These are phyloP conservation scores for Hippophae tibetana DNA, from an alignment of 306 rosid genomes.

Conservation along the genomic window DNA sequence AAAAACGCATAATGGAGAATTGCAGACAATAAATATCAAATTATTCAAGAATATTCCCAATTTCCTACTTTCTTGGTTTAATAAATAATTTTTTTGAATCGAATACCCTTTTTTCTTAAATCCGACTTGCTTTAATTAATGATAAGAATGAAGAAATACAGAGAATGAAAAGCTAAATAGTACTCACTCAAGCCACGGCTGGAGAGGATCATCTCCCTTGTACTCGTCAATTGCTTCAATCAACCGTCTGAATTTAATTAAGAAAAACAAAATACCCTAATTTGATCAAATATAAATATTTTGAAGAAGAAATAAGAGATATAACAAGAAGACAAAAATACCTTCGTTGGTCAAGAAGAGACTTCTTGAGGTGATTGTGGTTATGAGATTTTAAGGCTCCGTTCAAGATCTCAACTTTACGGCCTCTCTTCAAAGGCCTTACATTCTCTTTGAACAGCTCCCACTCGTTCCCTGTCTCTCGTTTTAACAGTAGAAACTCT, in stretches of 20 bases:
- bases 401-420: conserved; percentile 59
- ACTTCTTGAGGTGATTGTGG: conserved; percentile 45
- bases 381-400: conserved; percentile 51
- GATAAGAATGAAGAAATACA: background rate
- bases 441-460: conserved; percentile 87
- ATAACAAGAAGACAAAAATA: background rate
- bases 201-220: conserved; percentile 80
- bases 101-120: background rate
- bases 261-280: background rate
- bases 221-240: conserved; percentile 65
- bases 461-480: conserved; percentile 72
- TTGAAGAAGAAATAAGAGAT: background rate
- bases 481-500: conserved; percentile 57
- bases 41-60: too few species aligned
- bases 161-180: conserved; percentile 1
- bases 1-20: too few species aligned
- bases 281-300: background rate
- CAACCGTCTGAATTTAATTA: conserved; percentile 30
- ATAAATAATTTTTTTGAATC: too few species aligned
- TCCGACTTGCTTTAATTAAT: background rate
- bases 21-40: too few species aligned
- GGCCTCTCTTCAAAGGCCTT: conserved; percentile 87
- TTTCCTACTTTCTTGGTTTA: too few species aligned
- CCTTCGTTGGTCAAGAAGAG: conserved; percentile 56
- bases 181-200: conserved; percentile 82